These are phyloP conservation scores for Brassica hybrid DNA, from an alignment of 441 rosid genomes.

Conservation along the genomic window DNA sequence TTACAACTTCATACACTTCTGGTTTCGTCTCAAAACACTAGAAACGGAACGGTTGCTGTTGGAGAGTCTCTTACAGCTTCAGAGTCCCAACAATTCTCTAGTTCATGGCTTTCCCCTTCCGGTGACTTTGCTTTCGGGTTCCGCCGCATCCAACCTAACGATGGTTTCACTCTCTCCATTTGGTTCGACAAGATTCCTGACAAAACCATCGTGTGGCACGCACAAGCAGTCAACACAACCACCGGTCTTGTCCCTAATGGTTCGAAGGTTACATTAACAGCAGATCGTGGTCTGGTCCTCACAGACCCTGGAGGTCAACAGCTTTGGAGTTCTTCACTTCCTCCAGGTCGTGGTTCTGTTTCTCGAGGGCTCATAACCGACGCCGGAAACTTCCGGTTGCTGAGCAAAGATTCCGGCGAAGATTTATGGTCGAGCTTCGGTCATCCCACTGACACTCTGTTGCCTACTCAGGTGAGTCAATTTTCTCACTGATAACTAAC, in stretches of 20 bases:
- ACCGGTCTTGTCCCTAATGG: neutral
- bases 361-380: constrained; percentile 19
- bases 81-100: constrained; percentile 15
- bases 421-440: constrained; percentile 28
- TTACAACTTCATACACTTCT: constrained; percentile 10
- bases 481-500: neutral
- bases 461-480: constrained; percentile 32
- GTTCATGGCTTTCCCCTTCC: constrained; percentile 34
- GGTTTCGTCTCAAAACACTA: constrained; percentile 19
- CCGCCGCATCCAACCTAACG: constrained; percentile 17
- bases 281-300: neutral
- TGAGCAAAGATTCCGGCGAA: neutral
- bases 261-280: neutral
- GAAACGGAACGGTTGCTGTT: constrained; percentile 27
- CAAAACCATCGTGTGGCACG: neutral
- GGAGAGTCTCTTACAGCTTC: constrained; percentile 32
- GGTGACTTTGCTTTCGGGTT: constrained; percentile 39
- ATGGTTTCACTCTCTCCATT: constrained; percentile 25
- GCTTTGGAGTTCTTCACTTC: neutral
- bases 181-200: neutral
- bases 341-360: neutral
- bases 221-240: neutral
- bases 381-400: constrained; percentile 19
- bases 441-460: constrained; percentile 36
- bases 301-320: neutral